A percentile compares a stretch with the other conserved stretches of the same genome.
Conservation (phyloP, 768 basidiomycete species). For the Rhodotorula kratochvilovae region DNA sequence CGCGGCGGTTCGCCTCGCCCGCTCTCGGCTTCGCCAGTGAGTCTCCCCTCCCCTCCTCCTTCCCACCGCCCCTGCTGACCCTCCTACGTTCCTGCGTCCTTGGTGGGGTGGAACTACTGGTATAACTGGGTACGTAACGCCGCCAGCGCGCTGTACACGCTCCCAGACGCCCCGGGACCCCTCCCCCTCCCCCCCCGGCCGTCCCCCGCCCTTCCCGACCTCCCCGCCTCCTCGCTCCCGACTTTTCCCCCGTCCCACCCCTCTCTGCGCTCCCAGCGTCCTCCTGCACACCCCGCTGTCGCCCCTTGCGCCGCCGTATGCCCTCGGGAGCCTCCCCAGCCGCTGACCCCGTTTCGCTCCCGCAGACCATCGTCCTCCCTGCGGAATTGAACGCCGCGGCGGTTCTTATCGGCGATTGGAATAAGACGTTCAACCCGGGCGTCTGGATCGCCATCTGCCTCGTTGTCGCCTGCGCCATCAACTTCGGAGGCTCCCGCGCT, state of each 20-base stretch:
- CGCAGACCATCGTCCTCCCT: slow-evolving; percentile 58
- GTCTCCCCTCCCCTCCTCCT: not conserved
- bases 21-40: slow-evolving; percentile 38
- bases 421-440: slow-evolving; percentile 48
- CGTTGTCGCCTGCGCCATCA: slow-evolving; percentile 49
- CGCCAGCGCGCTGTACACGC: too few relatives aligned
- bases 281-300: too few relatives aligned
- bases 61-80: not conserved
- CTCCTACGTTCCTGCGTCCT: not conserved
- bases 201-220: not conserved
- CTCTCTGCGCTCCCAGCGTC: too few relatives aligned
- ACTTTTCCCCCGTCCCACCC: not conserved
- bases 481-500: slow-evolving; percentile 40
- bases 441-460: slow-evolving; percentile 46
- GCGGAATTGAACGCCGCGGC: slow-evolving; percentile 71
- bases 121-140: slow-evolving; percentile 39
- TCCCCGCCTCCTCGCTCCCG: not conserved
- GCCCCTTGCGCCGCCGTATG: too few relatives aligned
- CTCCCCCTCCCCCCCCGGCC: too few relatives aligned
- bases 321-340: too few relatives aligned
- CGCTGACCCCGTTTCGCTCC: too few relatives aligned
- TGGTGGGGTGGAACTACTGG: slow-evolving; percentile 55
- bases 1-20: slow-evolving; percentile 41
- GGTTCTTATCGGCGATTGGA: slow-evolving; percentile 70
- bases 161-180: too few relatives aligned